Conservation (phyloP, 2,329 filamentous ascomycete species). For the Ceratocystis destructans region DNA sequence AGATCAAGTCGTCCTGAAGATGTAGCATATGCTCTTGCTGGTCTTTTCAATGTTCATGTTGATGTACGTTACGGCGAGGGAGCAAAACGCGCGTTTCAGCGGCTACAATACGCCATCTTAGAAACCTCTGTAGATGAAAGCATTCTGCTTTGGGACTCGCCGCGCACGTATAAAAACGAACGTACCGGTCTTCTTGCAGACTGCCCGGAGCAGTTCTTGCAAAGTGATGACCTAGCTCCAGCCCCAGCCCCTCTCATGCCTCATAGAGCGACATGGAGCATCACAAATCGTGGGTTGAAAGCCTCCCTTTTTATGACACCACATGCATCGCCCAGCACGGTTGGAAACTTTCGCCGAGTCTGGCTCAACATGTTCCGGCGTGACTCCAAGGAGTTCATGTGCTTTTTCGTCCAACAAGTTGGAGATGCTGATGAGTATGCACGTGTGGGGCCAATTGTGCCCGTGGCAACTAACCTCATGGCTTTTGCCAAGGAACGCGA, state of each 20-base stretch:
- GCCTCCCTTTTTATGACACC: constrained; percentile 18
- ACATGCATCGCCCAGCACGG: constrained; percentile 10
- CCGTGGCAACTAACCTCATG: constrained; percentile 12
- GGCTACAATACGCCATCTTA: constrained; percentile 26
- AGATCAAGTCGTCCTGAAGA: constrained; percentile 24
- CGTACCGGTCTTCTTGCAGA: constrained; percentile 18
- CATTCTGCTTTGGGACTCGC: constrained; percentile 23
- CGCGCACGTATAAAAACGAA: constrained; percentile 1
- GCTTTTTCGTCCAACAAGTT: constrained; percentile 19
- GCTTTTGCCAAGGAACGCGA: constrained; percentile 15
- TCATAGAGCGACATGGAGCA: constrained; percentile 13
- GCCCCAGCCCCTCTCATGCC: constrained; percentile 18
- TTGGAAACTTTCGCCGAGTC: constrained; percentile 19
- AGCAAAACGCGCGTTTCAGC: constrained; percentile 22
- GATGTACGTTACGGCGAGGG: constrained; percentile 27
- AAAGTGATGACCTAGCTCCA: constrained; percentile 4
- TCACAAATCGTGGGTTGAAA: constrained; percentile 17
- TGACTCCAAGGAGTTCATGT: constrained; percentile 17
- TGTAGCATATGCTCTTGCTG: constrained; percentile 26
- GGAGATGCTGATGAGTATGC: constrained; percentile 18
- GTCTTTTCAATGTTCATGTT: constrained; percentile 26
- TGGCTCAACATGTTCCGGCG: constrained; percentile 18
- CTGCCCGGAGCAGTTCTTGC: constrained; percentile 14
- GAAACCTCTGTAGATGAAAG: constrained; percentile 23
- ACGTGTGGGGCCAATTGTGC: constrained; percentile 15